Base-by-base conservation (phyloP, 1,139 yeast genomes). In the Yamadazyma kanchanaburiensis region DNA sequence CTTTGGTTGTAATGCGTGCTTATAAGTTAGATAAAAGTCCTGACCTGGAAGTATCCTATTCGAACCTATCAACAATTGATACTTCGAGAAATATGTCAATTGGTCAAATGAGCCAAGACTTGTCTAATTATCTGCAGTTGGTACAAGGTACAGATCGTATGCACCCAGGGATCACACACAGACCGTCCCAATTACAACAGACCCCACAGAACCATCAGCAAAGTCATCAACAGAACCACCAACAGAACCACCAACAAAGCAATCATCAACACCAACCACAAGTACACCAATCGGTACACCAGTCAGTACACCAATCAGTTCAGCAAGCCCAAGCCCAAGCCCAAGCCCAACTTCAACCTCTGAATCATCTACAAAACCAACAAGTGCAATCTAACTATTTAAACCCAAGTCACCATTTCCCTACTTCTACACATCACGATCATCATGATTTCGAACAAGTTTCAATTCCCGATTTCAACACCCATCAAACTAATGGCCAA, bases 1-100 rank as follows among this genome's bases (percentile, higher is more conserved):
- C 65, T 2, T 43, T 60, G 15, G 27, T 31, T 14, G 22, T 40
- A 14, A 30, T 24, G 14, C 30, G 31, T 22, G 34, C 33, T 8
- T 8, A 18, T 7, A 18, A 18, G 10, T 7, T 18, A 18, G 20
- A 18, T 7, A 10, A 18, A 7, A 8, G 9, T 8, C 9, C 7
- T 10, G 7, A 8, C 20, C 20, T 18, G 20, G 10, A 18, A 7
- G 9, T 18, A 7, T 7, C 9, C 7, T 18, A 18, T 10, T 10
- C 20, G 20, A 18, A 7, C 10, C 20, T 18, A 7, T 8, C 20
- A 10, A 7, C 20, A 8, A 10, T 18, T 10, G 9, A 18, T 18
- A 18, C 20, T 10, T 10, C 20, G 7, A 8, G 9, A 7, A 18
- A 18, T 10, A 7, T 10, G 7, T 7, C 7, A 7, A 18, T 18